Evolutionary conservation across 352 stramenopile species (phyloP).

Genomic region (Elongisporangium undulatum): DNA sequence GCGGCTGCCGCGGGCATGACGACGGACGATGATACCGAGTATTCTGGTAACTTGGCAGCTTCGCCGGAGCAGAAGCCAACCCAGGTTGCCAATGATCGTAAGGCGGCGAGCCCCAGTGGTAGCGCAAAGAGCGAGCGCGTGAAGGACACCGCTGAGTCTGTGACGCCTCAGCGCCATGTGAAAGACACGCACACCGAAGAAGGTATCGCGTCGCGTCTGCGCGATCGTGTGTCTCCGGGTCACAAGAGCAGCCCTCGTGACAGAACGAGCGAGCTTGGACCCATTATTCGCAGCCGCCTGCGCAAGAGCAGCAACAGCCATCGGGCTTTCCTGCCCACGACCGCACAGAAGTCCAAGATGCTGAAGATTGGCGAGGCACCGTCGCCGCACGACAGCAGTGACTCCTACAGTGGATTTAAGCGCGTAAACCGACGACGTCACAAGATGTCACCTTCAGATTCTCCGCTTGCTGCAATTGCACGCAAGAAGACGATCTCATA

Average conservation of each 20-base stretch:
- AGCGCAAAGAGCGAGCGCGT: neutral
- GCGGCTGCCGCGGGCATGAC: neutral
- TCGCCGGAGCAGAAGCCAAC: constrained; percentile 3
- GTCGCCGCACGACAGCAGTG: constrained; percentile 9
- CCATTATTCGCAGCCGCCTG: constrained; percentile 19
- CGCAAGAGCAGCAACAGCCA: constrained; percentile 39
- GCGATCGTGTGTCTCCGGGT: neutral
- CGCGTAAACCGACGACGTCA: constrained; percentile 7
- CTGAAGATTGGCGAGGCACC: constrained; percentile 20
- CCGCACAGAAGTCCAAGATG: constrained; percentile 44
- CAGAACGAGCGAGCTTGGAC: constrained; percentile 16
- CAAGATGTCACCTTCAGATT: constrained; percentile 33
- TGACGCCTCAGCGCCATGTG: neutral
- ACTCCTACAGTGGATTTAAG: constrained; percentile 3
- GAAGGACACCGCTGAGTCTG: neutral
- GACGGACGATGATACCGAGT: constrained; percentile 1
- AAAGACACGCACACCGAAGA: neutral
- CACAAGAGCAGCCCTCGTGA: neutral
- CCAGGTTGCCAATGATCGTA: neutral
- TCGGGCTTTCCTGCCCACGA: constrained; percentile 33
- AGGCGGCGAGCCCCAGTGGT: neutral
- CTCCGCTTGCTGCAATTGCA: constrained; percentile 57
- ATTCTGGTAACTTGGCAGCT: constrained; percentile 5
- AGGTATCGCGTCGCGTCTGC: neutral
- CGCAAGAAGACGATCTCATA: constrained; percentile 75